phyloP scores from a whole-genome alignment of 1,284 basidiomycete species.

The Pulveroboletus sp. region DNA sequence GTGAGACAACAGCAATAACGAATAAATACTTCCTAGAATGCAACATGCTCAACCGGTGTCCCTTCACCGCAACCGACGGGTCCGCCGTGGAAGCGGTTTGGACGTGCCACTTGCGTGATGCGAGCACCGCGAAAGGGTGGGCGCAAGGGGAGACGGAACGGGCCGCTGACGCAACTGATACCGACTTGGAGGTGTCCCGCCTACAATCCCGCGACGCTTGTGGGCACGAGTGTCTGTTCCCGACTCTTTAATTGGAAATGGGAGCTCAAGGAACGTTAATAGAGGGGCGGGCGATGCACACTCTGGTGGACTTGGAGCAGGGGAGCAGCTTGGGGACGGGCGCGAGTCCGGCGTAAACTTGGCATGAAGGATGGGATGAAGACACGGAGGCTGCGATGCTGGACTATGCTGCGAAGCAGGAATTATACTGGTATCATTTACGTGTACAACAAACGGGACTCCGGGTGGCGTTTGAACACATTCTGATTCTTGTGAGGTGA shows the following conservation, averaged over 20 bases:
- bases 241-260: slow-evolving; percentile 9
- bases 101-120: slow-evolving; percentile 5
- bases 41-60: background rate
- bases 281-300: slow-evolving; percentile 8
- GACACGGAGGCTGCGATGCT: slow-evolving; percentile 28
- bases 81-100: slow-evolving; percentile 14
- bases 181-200: slow-evolving; percentile 14
- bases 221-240: slow-evolving; percentile 3
- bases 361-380: slow-evolving; percentile 35
- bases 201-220: slow-evolving; percentile 13
- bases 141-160: slow-evolving; percentile 10
- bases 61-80: slow-evolving; percentile 17
- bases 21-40: slow-evolving; percentile 24
- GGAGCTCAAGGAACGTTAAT: slow-evolving; percentile 7
- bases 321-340: slow-evolving; percentile 11
- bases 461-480: slow-evolving; percentile 47
- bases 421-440: slow-evolving; percentile 32
- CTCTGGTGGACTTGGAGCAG: slow-evolving; percentile 4
- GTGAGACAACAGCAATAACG: slow-evolving; percentile 31
- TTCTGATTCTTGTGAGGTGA: slow-evolving; percentile 43
- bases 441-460: slow-evolving; percentile 49
- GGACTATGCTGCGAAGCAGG: slow-evolving; percentile 40
- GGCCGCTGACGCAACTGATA: slow-evolving; percentile 32
- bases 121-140: slow-evolving; percentile 16
- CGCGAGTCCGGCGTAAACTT: slow-evolving; percentile 34